Percentiles rank a stretch among this genome's conserved stretches.
phyloP scores from a whole-genome alignment of 352 stramenopile species.

The Globisporangium iwayamae region DNA sequence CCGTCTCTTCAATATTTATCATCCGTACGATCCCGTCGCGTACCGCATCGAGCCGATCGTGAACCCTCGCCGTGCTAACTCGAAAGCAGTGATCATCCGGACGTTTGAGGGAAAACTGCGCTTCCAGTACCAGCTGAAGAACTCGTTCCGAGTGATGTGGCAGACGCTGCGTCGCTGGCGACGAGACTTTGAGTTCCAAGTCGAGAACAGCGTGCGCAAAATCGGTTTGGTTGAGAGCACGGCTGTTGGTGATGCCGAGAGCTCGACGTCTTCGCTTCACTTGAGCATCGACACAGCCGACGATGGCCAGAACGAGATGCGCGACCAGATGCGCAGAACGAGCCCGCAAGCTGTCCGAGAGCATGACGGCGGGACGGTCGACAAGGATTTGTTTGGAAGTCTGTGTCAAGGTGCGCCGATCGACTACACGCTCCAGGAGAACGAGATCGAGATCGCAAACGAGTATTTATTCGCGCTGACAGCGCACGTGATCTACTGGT shows the following conservation, averaged over 20 bases:
- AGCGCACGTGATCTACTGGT: constrained; percentile 92
- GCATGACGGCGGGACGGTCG: constrained; percentile 32
- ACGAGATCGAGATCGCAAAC: constrained; percentile 93
- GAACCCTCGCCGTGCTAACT: constrained; percentile 64
- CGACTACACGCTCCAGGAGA: constrained; percentile 91
- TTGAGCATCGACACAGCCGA: constrained; percentile 14
- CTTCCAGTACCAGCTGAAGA: constrained; percentile 84
- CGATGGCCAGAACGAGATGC: constrained; percentile 6
- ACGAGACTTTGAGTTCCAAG: constrained; percentile 71
- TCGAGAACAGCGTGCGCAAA: constrained; percentile 60
- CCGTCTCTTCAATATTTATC: constrained; percentile 94
- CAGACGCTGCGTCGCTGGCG: constrained; percentile 70
- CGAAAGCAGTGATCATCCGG: constrained; percentile 81
- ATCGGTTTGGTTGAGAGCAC: constrained; percentile 68
- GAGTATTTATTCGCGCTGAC: constrained; percentile 92
- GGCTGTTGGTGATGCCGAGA: neutral
- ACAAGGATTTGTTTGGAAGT: constrained; percentile 51
- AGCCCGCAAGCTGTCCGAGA: constrained; percentile 20
- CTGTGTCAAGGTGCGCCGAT: constrained; percentile 71
- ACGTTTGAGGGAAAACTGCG: constrained; percentile 82
- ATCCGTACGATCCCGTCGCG: constrained; percentile 92
- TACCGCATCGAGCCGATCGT: constrained; percentile 96
- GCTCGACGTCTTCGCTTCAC: neutral
- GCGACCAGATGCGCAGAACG: neutral
- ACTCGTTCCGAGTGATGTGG: constrained; percentile 79